These are phyloP conservation scores for Coemansia furcata DNA, from an alignment of 192 early-diverging fungal species.

Conservation along the genomic window DNA sequence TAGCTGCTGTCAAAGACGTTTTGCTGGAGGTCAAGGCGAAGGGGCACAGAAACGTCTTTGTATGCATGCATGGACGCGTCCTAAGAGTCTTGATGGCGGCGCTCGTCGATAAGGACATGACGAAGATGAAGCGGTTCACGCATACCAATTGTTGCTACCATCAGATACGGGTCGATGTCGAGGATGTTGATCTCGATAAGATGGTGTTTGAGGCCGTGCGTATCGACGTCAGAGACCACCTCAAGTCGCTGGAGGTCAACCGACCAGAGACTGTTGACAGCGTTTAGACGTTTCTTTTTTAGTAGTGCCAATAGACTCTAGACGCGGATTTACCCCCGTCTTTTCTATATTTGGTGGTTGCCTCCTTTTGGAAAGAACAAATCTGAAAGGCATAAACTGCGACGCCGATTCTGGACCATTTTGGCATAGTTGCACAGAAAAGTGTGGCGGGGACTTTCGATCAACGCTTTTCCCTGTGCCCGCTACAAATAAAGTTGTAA, in stretches of 20 bases:
- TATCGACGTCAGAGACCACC: slow-evolving; percentile 39
- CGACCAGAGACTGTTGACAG: not conserved
- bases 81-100: slow-evolving; percentile 46
- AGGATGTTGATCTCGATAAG: slow-evolving; percentile 9
- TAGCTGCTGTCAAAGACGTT: slow-evolving; percentile 26
- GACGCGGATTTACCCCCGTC: not conserved
- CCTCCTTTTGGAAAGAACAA: not conserved
- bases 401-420: not conserved
- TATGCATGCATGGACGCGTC: slow-evolving; percentile 47
- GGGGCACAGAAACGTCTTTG: slow-evolving; percentile 13
- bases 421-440: not conserved
- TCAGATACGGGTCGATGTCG: slow-evolving; percentile 24
- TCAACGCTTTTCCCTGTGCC: not conserved
- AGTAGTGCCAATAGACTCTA: too few relatives aligned
- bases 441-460: not conserved
- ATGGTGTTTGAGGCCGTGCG: slow-evolving; percentile 29
- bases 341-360: not conserved
- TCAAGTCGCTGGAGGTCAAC: slow-evolving; percentile 6
- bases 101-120: slow-evolving; percentile 37
- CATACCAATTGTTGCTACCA: slow-evolving; percentile 51
- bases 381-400: not conserved
- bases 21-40: slow-evolving; percentile 10
- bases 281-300: not conserved
- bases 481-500: too few relatives aligned
- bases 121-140: slow-evolving; percentile 26